Base-by-base conservation (phyloP, 768 basidiomycete species). In the Termitomyces sp. region DNA sequence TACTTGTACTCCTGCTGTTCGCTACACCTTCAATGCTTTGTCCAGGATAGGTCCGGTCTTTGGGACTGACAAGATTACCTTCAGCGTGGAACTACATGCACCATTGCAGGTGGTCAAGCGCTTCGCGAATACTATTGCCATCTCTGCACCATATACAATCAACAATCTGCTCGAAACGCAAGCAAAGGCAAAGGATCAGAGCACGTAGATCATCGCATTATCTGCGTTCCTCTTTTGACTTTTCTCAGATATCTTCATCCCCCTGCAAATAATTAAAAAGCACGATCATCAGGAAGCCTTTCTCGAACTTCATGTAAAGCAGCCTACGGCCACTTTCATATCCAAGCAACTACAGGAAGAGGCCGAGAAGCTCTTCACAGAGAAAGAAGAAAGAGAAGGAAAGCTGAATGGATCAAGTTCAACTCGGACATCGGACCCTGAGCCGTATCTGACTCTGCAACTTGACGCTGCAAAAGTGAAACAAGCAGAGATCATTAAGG, bases 11-110 rank as follows among this genome's bases (percentile, higher is more conserved):
- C n/a, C n/a, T n/a, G 32, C 19, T 34, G 14, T n/a, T 27, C 27
- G 35, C 9, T 44, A 31, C 38, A 34, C 19, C 35, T 45, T 25
- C 35, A 19, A 41, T n/a, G 3, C 38, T 34, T 45, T 45, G 37
- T 34, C 31, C 34, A 63, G 63, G 32, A 61, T 63, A 29, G 63
- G 63, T 12, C 63, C 63, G 3, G 44, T 59, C 12, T 1, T 38
- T 19, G 57, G 48, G 9, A 57, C 31, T 35, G 63, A 63, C 32
- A 29, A 43, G 35, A 48, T 64, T 19, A 59, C n/a, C 16, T 64
- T 64, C 34, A 49, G 23, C 6, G 50, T 64, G 21, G 58, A 59
- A 43, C 34, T 50, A 16, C 53, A 48, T 14, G 1, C 55, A 31
- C 38, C 37, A 4, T 53, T 53, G 17, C 50, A 27, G 29, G 21